Percentiles rank a stretch among this genome's conserved stretches.
Conservation (phyloP, 2,329 filamentous ascomycete genomes). For the Nemania diffusa region DNA sequence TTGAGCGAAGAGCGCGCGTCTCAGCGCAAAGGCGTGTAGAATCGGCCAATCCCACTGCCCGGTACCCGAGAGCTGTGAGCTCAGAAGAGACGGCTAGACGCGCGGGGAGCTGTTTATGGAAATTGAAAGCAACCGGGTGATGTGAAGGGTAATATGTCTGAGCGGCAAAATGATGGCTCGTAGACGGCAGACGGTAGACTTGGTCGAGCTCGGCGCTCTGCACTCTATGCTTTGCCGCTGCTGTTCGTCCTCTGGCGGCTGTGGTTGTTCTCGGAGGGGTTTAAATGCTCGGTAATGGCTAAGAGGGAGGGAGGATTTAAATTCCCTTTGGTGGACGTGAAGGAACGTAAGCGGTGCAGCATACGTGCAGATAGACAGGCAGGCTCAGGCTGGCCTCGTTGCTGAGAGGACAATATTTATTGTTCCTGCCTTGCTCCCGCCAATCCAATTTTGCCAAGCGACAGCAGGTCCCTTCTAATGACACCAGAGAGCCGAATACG, state of each 20-base stretch:
- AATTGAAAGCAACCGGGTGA: slow-evolving; percentile 41
- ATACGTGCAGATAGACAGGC: background rate
- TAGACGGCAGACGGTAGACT: slow-evolving; percentile 28
- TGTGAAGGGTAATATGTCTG: slow-evolving; percentile 43
- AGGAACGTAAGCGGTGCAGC: slow-evolving; percentile 17
- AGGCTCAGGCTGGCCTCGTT: no score
- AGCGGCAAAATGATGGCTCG: slow-evolving; percentile 39
- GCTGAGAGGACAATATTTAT: slow-evolving; percentile 5
- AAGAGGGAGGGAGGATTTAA: slow-evolving; percentile 7
- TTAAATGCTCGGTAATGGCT: slow-evolving; percentile 41
- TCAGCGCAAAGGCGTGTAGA: slow-evolving; percentile 38
- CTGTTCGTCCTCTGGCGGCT: slow-evolving; percentile 36
- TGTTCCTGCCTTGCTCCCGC: no score
- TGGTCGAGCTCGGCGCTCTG: slow-evolving; percentile 36
- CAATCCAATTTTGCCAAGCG: slow-evolving; percentile 14
- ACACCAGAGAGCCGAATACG: slow-evolving; percentile 20
- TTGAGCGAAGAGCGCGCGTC: slow-evolving; percentile 42
- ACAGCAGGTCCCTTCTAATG: background rate
- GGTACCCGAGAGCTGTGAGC: slow-evolving; percentile 23
- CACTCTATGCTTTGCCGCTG: slow-evolving; percentile 31
- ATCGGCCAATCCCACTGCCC: slow-evolving; percentile 30
- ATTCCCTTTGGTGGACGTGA: slow-evolving; percentile 12
- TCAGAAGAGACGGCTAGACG: slow-evolving; percentile 31
- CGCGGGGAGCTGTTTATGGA: slow-evolving; percentile 43
- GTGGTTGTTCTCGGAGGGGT: slow-evolving; percentile 35